Percentiles rank a stretch among this genome's conserved stretches.
These are phyloP conservation scores for Beta corolliflora DNA, from an alignment of 179 eudicot genomes.

Conservation along the genomic window DNA sequence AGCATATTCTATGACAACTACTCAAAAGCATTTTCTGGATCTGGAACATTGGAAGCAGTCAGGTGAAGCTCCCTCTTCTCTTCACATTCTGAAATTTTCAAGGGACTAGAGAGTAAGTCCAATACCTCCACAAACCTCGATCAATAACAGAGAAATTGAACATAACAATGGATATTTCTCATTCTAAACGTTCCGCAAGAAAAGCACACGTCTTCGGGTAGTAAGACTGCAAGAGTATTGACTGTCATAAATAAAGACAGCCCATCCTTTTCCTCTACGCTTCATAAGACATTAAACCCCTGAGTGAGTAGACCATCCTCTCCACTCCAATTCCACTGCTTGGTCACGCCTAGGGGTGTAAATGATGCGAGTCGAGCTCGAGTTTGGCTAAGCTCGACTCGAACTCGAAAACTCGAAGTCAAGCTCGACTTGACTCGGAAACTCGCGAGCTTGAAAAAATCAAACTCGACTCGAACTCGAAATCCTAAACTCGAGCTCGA, in stretches of 20 bases:
- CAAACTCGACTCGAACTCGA: too few relatives aligned
- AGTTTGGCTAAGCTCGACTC: too few relatives aligned
- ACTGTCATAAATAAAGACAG: background rate
- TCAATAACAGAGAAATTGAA: background rate
- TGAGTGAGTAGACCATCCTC: background rate
- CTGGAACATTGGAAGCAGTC: background rate
- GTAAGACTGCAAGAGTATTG: background rate
- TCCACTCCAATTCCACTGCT: too few relatives aligned
- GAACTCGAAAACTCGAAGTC: too few relatives aligned
- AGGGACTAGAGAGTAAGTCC: background rate
- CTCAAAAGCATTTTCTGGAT: background rate
- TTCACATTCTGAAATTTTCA: background rate
- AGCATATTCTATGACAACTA: background rate
- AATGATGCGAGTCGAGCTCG: too few relatives aligned
- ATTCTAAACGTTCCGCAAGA: background rate
- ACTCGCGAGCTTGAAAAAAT: too few relatives aligned
- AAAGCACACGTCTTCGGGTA: background rate
- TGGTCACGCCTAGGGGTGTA: too few relatives aligned
- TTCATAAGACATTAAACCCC: background rate
- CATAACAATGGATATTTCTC: background rate
- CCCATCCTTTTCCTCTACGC: background rate
- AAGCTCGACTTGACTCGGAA: too few relatives aligned
- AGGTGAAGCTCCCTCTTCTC: background rate
- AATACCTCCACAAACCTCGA: too few relatives aligned
- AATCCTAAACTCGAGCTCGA: too few relatives aligned